Percentiles rank a stretch among this genome's conserved stretches.
Evolutionary conservation across 2,329 filamentous ascomycete genomes (phyloP).

Genomic region (Grosmannia serpens): DNA sequence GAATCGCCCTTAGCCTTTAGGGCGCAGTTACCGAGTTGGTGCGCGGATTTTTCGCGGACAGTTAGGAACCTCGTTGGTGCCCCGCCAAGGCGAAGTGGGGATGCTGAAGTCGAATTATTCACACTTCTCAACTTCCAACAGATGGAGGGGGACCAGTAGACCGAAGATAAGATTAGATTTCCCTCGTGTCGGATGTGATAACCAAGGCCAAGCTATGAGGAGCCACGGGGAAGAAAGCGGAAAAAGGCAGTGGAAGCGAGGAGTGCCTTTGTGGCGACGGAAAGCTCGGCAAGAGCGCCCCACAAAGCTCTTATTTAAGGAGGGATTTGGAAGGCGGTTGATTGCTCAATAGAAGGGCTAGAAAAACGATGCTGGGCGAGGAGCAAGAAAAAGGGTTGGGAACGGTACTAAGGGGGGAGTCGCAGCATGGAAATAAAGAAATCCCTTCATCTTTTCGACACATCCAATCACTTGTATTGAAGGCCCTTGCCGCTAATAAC

Average conservation of each 20-base stretch:
- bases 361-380: too few species aligned
- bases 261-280: not conserved
- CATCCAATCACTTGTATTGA: not conserved
- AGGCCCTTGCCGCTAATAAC: not conserved
- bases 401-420: too few species aligned
- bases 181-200: not conserved
- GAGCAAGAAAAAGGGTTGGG: not conserved
- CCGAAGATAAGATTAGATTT: not conserved
- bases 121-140: not conserved
- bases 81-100: slow-evolving; percentile 8
- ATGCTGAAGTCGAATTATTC: not conserved
- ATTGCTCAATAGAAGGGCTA: too few species aligned
- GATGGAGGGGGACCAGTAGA: not conserved
- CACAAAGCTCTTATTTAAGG: not conserved
- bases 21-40: slow-evolving; percentile 9
- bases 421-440: too few species aligned
- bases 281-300: not conserved
- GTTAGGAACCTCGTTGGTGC: slow-evolving; percentile 5
- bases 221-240: not conserved
- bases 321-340: too few species aligned
- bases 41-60: slow-evolving; percentile 9
- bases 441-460: not conserved
- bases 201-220: too few species aligned
- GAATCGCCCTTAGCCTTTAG: slow-evolving; percentile 10
- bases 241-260: not conserved